Evolutionary conservation across 352 stramenopile genomes (phyloP), one percentile per base, ranked within the genome.

Genomic region (Blastocystis sp.): DNA sequence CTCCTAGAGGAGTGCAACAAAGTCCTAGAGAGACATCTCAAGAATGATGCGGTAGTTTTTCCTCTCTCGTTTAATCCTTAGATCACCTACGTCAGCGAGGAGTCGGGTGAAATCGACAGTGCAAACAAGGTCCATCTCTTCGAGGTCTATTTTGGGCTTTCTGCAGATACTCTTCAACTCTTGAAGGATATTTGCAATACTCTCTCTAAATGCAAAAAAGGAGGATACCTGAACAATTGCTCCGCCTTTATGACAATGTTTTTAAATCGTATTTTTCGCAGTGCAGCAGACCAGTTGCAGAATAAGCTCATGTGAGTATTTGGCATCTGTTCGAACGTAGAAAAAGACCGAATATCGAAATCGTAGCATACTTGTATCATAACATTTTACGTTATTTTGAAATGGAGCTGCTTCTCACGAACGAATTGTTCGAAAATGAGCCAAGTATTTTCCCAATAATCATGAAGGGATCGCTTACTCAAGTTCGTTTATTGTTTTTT

Each of bases 101-200:
- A 53, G 13, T 41, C n/a, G 11, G 62, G 53, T 23, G 73, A 68
- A 1, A 34, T 84, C 2, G 26, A 84, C 53, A 13, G 3, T 41
- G 45, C 26, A 9, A 20, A 69, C 8, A 66, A 66, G 37, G 47
- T 69, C 6, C 23, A 41, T 8, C 29, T 66, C 29, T 45, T 84
- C 20, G 43, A 84, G 13, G 15, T 50, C 3, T 84, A 54, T 43
- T 84, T 84, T 68, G 73, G 73, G 26, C 64, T 84, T 29, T 66
- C 73, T 15, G 23, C 73, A 3, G 15, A n/a, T 2, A 66, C 59
- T 45, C 34, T 84, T 23, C 2, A 50, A 43, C 26, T 84, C 6
- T 23, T 84, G 3, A 84, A 84, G 29, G 47, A 84, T 11, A 84
- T 84, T 43, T 69, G 47, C n/a, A 68, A 18, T 11, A 84, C 73